Conservation (phyloP, 768 basidiomycete genomes). For the Mycena leptocephala region DNA sequence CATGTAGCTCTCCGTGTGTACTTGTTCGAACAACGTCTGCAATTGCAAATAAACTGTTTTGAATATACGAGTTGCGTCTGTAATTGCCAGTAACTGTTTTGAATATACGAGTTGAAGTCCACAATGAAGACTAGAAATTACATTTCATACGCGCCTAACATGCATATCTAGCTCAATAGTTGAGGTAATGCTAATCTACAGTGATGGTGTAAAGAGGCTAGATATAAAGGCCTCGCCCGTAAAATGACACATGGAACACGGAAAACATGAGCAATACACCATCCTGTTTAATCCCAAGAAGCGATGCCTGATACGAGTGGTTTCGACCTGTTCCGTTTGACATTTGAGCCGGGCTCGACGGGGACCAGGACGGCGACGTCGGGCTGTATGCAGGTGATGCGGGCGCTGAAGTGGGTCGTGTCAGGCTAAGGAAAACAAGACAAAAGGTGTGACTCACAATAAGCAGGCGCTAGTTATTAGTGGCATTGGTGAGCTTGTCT, state of each 20-base stretch:
- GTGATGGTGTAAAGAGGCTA: conserved; percentile 36
- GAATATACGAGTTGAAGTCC: too few species aligned
- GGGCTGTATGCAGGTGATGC: conserved; percentile 92
- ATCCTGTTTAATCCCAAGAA: conserved; percentile 66
- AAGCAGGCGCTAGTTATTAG: conserved; percentile 76
- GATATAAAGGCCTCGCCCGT: conserved; percentile 35
- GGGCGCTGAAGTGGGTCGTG: conserved; percentile 71
- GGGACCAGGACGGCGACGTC: conserved; percentile 89
- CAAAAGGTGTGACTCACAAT: conserved; percentile 70
- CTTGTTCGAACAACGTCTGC: too few species aligned
- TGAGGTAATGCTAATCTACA: conserved; percentile 40
- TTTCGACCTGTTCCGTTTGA: conserved; percentile 61
- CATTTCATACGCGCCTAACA: too few species aligned
- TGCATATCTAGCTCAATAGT: conserved; percentile 39
- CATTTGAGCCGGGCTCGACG: conserved; percentile 77
- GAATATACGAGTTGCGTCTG: too few species aligned
- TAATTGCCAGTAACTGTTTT: too few species aligned
- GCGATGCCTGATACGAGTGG: conserved; percentile 65
- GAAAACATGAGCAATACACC: conserved; percentile 22
- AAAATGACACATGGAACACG: conserved; percentile 35
- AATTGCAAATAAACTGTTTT: too few species aligned
- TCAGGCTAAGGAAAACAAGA: conserved; percentile 19
- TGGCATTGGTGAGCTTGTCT: not conserved
- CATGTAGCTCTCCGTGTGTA: too few species aligned
- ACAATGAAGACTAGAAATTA: too few species aligned